Percentiles rank a stretch among this genome's conserved stretches.
Evolutionary conservation across 2,329 filamentous ascomycete genomes (phyloP).

Genomic region (Blastomyces parvus): DNA sequence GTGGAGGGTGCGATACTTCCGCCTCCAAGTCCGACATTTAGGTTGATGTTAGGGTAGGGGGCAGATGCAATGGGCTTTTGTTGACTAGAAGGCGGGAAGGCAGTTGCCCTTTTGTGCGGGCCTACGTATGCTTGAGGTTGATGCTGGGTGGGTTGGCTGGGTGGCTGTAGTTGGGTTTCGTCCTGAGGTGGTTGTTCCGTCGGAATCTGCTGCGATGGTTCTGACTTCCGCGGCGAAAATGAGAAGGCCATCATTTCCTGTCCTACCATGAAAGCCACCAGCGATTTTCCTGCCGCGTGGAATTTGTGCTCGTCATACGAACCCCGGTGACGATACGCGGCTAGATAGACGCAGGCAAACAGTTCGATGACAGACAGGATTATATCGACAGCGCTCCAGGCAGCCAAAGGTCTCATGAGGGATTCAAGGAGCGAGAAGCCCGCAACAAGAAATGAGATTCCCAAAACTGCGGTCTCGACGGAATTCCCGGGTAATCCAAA

Average conservation of each 20-base stretch:
- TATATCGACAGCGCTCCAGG: constrained; percentile 34
- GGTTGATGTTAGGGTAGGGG: neutral
- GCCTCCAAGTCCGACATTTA: neutral
- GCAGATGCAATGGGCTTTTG: neutral
- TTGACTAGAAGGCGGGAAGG: neutral
- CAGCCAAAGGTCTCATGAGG: constrained; percentile 28
- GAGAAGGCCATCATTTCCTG: constrained; percentile 30
- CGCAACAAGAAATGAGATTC: constrained; percentile 31
- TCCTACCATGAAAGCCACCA: constrained; percentile 31
- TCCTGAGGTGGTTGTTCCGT: neutral
- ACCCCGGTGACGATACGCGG: constrained; percentile 26
- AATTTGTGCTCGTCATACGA: constrained; percentile 28
- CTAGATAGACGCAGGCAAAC: constrained; percentile 30
- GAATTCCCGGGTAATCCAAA: constrained; percentile 29
- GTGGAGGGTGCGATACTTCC: neutral
- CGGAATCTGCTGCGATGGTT: neutral
- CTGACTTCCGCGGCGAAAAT: constrained; percentile 11
- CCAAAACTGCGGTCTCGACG: constrained; percentile 31
- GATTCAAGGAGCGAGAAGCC: constrained; percentile 33
- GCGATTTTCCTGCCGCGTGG: constrained; percentile 31
- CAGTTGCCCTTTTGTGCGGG: neutral
- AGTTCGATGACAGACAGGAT: constrained; percentile 31
- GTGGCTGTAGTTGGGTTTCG: neutral
- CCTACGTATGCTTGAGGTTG: constrained; percentile 2
- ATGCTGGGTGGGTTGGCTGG: neutral